phyloP scores from a whole-genome alignment of 2,329 filamentous ascomycete species.

The Stachybotrys elegans region DNA sequence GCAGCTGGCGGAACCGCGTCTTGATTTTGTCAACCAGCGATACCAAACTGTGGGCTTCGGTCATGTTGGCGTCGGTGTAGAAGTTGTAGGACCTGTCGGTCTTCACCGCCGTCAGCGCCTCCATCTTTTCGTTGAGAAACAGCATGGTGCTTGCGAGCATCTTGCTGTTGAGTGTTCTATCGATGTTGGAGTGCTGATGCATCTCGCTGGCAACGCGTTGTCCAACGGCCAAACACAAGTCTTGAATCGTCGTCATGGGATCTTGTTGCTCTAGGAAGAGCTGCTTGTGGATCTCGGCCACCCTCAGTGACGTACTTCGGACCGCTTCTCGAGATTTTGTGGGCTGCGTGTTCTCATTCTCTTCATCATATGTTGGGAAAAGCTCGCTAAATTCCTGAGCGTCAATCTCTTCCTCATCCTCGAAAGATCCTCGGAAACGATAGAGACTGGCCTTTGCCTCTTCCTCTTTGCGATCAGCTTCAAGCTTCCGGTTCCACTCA shows the following conservation, averaged over 20 bases:
- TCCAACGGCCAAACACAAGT: conserved; percentile 38
- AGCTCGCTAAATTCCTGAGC: conserved; percentile 72
- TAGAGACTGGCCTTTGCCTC: conserved; percentile 74
- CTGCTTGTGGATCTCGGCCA: conserved; percentile 56
- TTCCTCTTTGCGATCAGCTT: conserved; percentile 69
- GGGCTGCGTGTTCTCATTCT: conserved; percentile 27
- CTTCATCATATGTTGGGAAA: conserved; percentile 69
- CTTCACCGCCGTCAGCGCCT: conserved; percentile 31
- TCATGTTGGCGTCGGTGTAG: conserved; percentile 75
- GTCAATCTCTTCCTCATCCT: conserved; percentile 70
- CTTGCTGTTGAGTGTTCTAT: conserved; percentile 38
- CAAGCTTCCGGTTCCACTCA: conserved; percentile 74
- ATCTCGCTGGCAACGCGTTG: conserved; percentile 27
- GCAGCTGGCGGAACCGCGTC: conserved; percentile 67
- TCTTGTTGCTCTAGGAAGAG: conserved; percentile 43
- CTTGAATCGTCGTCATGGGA: conserved; percentile 35
- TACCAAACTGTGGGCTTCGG: conserved; percentile 71
- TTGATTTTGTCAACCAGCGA: conserved; percentile 64
- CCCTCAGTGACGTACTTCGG: conserved; percentile 52
- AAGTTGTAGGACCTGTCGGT: conserved; percentile 67
- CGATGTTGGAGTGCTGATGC: conserved; percentile 19
- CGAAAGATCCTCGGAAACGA: conserved; percentile 71
- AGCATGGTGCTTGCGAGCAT: conserved; percentile 65
- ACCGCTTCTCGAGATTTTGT: conserved; percentile 33
- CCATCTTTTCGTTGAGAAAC: conserved; percentile 56